A percentile compares a stretch with the other conserved stretches of the same genome.
Conservation (phyloP, 164 flowering plant genomes). For the Aristolochia contorta region DNA sequence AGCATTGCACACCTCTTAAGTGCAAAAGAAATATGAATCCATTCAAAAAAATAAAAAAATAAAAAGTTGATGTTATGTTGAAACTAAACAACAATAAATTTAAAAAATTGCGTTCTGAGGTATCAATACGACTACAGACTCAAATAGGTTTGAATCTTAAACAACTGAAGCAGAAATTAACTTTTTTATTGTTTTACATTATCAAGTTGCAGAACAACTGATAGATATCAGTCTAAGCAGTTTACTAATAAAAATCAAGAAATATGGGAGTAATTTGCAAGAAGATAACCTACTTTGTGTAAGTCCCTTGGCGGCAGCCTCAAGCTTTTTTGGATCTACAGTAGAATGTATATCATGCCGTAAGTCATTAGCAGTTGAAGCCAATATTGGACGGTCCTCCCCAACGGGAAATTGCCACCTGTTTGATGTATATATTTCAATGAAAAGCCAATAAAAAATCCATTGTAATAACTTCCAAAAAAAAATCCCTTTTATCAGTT, state of each 20-base stretch:
- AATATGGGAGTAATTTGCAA: too few species aligned
- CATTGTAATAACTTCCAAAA: too few species aligned
- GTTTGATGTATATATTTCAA: conserved; percentile 1
- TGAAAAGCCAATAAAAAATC: too few species aligned
- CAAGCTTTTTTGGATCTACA: conserved; percentile 57
- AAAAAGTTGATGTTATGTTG: not conserved
- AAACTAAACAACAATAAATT: too few species aligned
- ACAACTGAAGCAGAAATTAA: too few species aligned
- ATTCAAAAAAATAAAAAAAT: not conserved
- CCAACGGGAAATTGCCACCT: conserved; percentile 68
- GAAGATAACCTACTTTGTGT: conserved; percentile 32
- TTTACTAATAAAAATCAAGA: not conserved
- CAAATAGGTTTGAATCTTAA: too few species aligned
- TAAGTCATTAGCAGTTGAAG: conserved; percentile 83
- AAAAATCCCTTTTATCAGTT: too few species aligned
- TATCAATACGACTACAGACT: too few species aligned
- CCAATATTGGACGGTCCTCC: conserved; percentile 27
- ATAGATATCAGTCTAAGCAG: too few species aligned
- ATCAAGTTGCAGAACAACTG: too few species aligned
- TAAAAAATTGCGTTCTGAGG: too few species aligned
- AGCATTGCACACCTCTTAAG: not conserved
- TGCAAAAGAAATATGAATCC: not conserved
- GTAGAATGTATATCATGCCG: conserved; percentile 39
- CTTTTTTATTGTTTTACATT: too few species aligned
- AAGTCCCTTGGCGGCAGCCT: conserved; percentile 71